A percentile compares a stretch with the other conserved stretches of the same genome.
These are phyloP conservation scores for Lachancea lanzarotensis DNA, from an alignment of 805 yeast genomes.

Conservation along the genomic window DNA sequence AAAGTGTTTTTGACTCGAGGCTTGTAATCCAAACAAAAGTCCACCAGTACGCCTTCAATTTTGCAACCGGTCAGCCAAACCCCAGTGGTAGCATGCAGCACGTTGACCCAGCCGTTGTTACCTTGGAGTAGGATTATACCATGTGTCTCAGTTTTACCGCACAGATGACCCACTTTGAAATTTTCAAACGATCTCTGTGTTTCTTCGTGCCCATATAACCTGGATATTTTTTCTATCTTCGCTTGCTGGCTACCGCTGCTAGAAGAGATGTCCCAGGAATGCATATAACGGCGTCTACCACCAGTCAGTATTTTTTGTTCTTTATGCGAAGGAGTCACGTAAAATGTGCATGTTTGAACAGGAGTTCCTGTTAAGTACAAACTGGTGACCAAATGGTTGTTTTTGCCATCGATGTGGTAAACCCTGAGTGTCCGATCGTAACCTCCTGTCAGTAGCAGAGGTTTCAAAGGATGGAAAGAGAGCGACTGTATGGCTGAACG, in stretches of 20 bases:
- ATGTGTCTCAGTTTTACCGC: constrained; percentile 26
- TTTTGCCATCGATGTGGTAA: constrained; percentile 84
- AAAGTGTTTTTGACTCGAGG: constrained; percentile 22
- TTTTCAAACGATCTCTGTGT: constrained; percentile 83
- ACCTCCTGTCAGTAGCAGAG: constrained; percentile 84
- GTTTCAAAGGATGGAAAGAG: constrained; percentile 71
- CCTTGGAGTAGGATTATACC: constrained; percentile 78
- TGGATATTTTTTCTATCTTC: constrained; percentile 71
- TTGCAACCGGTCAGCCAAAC: constrained; percentile 84
- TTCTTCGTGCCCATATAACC: constrained; percentile 86
- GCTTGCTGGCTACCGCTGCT: constrained; percentile 17
- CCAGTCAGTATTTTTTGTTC: constrained; percentile 61
- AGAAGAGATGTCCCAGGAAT: constrained; percentile 74
- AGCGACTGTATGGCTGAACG: constrained; percentile 79
- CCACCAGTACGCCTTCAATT: constrained; percentile 79
- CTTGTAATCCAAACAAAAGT: constrained; percentile 43
- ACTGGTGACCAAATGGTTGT: constrained; percentile 74
- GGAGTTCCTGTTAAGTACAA: constrained; percentile 75
- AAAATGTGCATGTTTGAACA: constrained; percentile 55
- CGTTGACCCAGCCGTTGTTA: constrained; percentile 84
- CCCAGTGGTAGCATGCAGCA: constrained; percentile 71
- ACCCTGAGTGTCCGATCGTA: constrained; percentile 83
- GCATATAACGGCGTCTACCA: constrained; percentile 89
- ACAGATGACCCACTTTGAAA: constrained; percentile 57
- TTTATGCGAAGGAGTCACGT: constrained; percentile 18